A percentile compares a stretch with the other conserved stretches of the same genome.
Conservation (phyloP, 2,329 filamentous ascomycete species). For the Fusarium sarcochroum region DNA sequence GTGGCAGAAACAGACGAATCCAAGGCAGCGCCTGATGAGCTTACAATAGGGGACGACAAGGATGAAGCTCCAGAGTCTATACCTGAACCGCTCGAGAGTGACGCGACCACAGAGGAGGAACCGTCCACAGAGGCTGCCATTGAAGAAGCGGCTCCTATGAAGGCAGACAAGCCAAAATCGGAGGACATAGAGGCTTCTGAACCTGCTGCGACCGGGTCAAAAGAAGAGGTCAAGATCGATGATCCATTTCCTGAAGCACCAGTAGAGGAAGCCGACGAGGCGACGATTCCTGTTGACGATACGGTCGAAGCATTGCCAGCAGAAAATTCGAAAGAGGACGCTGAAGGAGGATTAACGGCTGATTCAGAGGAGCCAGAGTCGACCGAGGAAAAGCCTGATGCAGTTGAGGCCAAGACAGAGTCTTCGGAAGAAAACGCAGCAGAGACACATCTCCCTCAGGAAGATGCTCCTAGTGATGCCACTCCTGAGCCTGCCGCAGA, state of each 20-base stretch:
- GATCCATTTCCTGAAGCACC: conserved; percentile 9
- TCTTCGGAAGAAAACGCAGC: conserved; percentile 6
- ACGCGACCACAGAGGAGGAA: conserved; percentile 11
- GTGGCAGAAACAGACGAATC: conserved; percentile 4
- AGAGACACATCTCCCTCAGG: background rate
- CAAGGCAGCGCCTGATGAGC: conserved; percentile 1
- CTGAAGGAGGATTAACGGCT: background rate
- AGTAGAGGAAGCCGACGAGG: conserved; percentile 4
- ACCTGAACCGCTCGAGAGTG: conserved; percentile 5
- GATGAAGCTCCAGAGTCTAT: conserved; percentile 12
- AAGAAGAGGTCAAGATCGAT: conserved; percentile 21
- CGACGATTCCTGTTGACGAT: conserved; percentile 10
- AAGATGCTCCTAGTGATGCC: background rate
- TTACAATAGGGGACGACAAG: background rate
- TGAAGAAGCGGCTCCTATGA: conserved; percentile 4
- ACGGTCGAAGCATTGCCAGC: background rate
- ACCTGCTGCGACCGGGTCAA: conserved; percentile 1
- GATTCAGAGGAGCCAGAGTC: conserved; percentile 1
- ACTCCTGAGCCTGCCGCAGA: background rate
- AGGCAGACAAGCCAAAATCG: conserved; percentile 3
- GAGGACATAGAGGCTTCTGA: conserved; percentile 7
- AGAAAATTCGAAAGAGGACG: background rate
- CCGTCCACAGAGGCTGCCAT: background rate
- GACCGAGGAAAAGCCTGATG: conserved; percentile 1
- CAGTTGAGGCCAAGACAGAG: conserved; percentile 8